Conservation (phyloP, 1,284 basidiomycete genomes). For the Meripilus lineatus region DNA sequence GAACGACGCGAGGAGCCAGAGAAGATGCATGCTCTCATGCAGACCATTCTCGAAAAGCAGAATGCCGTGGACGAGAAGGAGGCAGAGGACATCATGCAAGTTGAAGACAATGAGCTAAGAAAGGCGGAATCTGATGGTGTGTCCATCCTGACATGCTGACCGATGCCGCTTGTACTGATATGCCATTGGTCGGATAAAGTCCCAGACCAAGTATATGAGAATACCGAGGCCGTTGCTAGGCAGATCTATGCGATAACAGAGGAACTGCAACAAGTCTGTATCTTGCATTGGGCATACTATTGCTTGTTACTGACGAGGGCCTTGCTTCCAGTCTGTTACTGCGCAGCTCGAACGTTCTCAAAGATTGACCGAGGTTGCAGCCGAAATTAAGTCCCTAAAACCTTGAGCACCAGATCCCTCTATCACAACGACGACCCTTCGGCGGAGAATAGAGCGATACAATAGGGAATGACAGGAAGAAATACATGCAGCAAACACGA, state of each 20-base stretch:
- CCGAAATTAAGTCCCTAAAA: constrained; percentile 44
- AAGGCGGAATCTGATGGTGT: neutral
- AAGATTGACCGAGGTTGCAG: constrained; percentile 34
- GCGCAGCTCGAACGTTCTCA: constrained; percentile 41
- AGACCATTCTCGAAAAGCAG: constrained; percentile 42
- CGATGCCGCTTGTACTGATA: too few species aligned
- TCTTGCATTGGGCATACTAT: constrained; percentile 1
- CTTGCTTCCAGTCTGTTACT: constrained; percentile 37
- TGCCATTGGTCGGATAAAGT: too few species aligned
- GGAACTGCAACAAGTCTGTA: constrained; percentile 47
- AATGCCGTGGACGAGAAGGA: constrained; percentile 34
- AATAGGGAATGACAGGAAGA: constrained; percentile 7
- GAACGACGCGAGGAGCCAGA: constrained; percentile 52
- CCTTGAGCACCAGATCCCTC: constrained; percentile 24
- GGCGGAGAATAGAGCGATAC: neutral
- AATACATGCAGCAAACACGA: constrained; percentile 8
- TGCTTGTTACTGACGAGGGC: neutral
- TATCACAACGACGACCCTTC: constrained; percentile 8
- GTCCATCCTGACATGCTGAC: neutral
- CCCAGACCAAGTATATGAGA: constrained; percentile 20
- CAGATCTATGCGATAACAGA: constrained; percentile 34
- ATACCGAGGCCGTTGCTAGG: constrained; percentile 17
- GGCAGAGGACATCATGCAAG: constrained; percentile 28
- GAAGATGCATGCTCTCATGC: constrained; percentile 45
- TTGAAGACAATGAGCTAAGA: constrained; percentile 16